phyloP scores from a whole-genome alignment of 306 rosid genomes.

The Vicia villosa region DNA sequence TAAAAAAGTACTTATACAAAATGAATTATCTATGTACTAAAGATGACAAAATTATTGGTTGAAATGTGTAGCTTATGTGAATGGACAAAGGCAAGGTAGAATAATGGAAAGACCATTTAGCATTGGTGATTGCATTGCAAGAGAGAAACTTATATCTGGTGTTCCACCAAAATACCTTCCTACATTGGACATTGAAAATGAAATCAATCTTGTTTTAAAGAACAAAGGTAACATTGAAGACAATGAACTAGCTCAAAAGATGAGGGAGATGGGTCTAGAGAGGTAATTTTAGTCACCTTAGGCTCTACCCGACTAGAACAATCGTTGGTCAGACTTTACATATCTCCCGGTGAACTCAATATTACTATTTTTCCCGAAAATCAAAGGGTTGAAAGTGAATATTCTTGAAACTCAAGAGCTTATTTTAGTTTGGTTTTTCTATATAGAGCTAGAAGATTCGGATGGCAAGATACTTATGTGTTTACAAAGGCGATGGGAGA shows the following conservation, averaged over 20 bases:
- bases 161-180: conserved; percentile 47
- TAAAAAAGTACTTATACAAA: conserved; percentile 1
- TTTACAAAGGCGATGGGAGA: conserved; percentile 99
- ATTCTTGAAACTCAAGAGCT: conserved; percentile 17
- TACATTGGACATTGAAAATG: conserved; percentile 67
- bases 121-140: conserved; percentile 74
- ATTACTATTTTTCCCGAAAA: neutral
- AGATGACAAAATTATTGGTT: conserved; percentile 12
- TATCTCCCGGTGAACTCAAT: neutral
- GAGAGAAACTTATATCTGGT: conserved; percentile 52
- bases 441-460: conserved; percentile 71
- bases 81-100: conserved; percentile 95
- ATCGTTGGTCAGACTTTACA: neutral
- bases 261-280: conserved; percentile 78
- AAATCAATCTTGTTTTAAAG: conserved; percentile 61
- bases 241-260: conserved; percentile 60
- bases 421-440: conserved; percentile 23
- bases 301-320: neutral
- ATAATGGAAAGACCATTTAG: conserved; percentile 79
- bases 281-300: conserved; percentile 45
- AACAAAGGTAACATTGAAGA: conserved; percentile 53
- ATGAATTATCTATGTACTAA: neutral
- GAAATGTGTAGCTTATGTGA: conserved; percentile 72
- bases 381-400: neutral
- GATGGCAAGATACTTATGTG: conserved; percentile 98